Evolutionary conservation across 495 filamentous ascomycete genomes (phyloP).

Genomic region (Massariosphaeria phaeospora): DNA sequence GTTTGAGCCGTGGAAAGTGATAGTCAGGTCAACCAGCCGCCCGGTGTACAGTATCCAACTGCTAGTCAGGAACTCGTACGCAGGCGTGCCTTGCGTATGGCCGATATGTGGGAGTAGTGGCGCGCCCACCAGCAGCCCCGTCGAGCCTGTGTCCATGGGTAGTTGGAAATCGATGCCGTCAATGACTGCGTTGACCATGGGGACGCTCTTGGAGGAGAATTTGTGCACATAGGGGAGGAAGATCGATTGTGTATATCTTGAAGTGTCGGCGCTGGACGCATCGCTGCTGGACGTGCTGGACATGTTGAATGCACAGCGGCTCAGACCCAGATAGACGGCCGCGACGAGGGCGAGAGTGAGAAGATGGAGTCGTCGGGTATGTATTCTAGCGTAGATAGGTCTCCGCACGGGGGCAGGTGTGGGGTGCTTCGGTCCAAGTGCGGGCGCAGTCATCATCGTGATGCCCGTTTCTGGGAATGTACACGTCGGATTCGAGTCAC

Average conservation of each 20-base stretch:
- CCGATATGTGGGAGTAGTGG: slow-evolving; percentile 14
- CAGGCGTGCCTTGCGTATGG: background rate
- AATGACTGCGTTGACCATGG: slow-evolving; percentile 10
- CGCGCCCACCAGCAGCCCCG: slow-evolving; percentile 20
- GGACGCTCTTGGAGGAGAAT: slow-evolving; percentile 4
- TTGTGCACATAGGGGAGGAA: slow-evolving; percentile 16
- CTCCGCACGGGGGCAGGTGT: background rate
- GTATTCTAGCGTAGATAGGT: background rate
- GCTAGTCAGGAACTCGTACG: slow-evolving; percentile 16
- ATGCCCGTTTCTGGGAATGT: no score
- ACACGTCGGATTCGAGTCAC: no score
- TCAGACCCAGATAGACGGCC: background rate
- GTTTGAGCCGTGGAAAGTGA: slow-evolving; percentile 16
- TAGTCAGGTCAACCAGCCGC: slow-evolving; percentile 10
- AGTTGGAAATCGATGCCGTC: slow-evolving; percentile 7
- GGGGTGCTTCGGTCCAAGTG: background rate
- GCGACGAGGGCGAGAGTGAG: background rate
- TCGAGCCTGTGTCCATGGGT: slow-evolving; percentile 28
- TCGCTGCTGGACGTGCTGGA: background rate
- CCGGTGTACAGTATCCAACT: slow-evolving; percentile 21
- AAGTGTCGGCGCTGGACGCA: background rate
- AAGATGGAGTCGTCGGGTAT: background rate
- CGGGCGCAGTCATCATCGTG: no score
- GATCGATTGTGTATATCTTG: slow-evolving; percentile 2
- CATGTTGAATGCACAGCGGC: background rate